Evolutionary conservation across 2,329 filamentous ascomycete genomes (phyloP).

Genomic region (Diaporthe amygdali): DNA sequence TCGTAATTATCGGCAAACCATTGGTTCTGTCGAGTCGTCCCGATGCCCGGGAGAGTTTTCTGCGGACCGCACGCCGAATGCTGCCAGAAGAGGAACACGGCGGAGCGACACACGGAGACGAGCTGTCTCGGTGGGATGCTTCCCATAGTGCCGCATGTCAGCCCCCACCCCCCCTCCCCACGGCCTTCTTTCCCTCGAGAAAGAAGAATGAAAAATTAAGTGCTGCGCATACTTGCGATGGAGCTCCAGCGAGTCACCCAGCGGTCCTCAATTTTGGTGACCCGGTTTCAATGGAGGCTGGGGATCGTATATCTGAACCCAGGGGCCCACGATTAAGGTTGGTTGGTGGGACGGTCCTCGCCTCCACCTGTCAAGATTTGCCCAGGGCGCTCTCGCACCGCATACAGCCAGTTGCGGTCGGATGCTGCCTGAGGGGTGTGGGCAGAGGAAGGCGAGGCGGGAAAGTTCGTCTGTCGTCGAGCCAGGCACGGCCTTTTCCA

Average conservation of each 20-base stretch:
- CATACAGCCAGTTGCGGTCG: background rate
- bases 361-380: conserved; percentile 3
- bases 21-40: background rate
- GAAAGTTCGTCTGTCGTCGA: background rate
- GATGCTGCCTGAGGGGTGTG: background rate
- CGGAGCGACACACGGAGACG: background rate
- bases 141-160: background rate
- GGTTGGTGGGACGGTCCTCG: background rate
- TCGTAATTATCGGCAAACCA: background rate
- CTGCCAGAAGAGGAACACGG: background rate
- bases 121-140: background rate
- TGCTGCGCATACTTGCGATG: background rate
- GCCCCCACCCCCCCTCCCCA: background rate
- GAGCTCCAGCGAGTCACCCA: background rate
- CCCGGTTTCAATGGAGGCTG: background rate
- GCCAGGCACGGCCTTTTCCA: background rate
- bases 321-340: background rate
- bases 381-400: background rate
- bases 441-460: background rate
- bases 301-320: background rate
- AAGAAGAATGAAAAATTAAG: background rate
- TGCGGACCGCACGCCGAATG: background rate
- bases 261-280: background rate
- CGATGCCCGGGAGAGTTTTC: background rate
- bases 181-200: too few relatives aligned